Evolutionary conservation across 2,329 filamentous ascomycete genomes (phyloP).

Genomic region (Rutstroemia sydowiana): DNA sequence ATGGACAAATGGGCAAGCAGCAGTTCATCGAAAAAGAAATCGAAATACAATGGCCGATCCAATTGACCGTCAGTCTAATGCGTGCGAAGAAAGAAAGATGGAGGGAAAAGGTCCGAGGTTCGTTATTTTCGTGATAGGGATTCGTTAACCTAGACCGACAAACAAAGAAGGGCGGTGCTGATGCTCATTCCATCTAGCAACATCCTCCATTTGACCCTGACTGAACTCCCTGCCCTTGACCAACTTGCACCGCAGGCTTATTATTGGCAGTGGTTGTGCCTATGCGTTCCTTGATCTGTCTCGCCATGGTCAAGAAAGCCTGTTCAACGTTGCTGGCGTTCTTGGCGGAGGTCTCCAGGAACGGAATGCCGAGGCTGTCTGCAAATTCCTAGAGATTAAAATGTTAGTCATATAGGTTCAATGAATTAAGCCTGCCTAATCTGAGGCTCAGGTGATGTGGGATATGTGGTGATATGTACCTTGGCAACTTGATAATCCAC

Average conservation of each 20-base stretch:
- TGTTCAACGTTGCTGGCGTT: slow-evolving; percentile 99
- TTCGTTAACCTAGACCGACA: slow-evolving; percentile 11
- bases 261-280: slow-evolving; percentile 91
- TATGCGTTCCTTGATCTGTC: slow-evolving; percentile 99
- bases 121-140: slow-evolving; percentile 17
- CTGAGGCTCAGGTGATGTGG: slow-evolving; percentile 18
- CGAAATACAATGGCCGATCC: slow-evolving; percentile 24
- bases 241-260: slow-evolving; percentile 96
- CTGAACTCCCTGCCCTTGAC: slow-evolving; percentile 89
- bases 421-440: slow-evolving; percentile 6
- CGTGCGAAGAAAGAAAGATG: slow-evolving; percentile 22
- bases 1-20: too few relatives aligned
- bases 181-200: slow-evolving; percentile 59
- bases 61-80: slow-evolving; percentile 28
- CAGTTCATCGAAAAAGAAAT: slow-evolving; percentile 18
- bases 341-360: slow-evolving; percentile 99
- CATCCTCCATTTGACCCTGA: slow-evolving; percentile 78
- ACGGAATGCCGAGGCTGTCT: slow-evolving; percentile 96
- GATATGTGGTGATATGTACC: slow-evolving; percentile 48
- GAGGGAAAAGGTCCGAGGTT: slow-evolving; percentile 14
- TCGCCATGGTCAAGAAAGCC: slow-evolving; percentile 98
- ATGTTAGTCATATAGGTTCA: slow-evolving; percentile 15
- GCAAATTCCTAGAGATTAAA: slow-evolving; percentile 72
- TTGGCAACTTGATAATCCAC: slow-evolving; percentile 99
- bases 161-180: neutral